Evolutionary conservation across 768 basidiomycete genomes (phyloP).

Genomic region (Cubamyces lactineus): DNA sequence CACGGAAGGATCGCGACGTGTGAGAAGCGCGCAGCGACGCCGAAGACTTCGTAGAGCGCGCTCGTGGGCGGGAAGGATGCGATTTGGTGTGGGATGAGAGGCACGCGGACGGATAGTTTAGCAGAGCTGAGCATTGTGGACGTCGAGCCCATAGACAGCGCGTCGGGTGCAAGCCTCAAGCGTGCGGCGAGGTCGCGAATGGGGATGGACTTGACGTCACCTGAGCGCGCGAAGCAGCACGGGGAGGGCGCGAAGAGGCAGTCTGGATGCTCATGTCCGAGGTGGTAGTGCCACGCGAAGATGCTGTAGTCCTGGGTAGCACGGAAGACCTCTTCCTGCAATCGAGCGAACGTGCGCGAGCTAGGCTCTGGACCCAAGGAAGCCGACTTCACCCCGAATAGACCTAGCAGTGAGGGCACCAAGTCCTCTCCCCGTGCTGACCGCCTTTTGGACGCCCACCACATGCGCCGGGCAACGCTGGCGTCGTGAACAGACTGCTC

Average conservation of each 20-base stretch:
- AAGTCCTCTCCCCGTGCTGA: background rate
- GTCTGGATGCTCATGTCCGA: background rate
- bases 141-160: background rate
- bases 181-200: background rate
- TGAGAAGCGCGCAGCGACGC: conserved; percentile 6
- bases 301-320: background rate
- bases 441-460: conserved; percentile 10
- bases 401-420: conserved; percentile 10
- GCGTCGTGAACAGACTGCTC: background rate
- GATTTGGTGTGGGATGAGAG: conserved; percentile 4
- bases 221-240: conserved; percentile 2
- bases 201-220: background rate
- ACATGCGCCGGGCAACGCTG: conserved; percentile 11
- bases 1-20: conserved; percentile 1
- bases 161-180: background rate
- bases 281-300: conserved; percentile 7
- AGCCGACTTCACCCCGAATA: conserved; percentile 8
- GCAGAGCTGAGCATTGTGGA: background rate
- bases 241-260: background rate
- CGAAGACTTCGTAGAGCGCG: conserved; percentile 10
- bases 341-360: background rate
- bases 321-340: conserved; percentile 12
- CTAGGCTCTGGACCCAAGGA: background rate
- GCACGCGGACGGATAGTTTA: background rate
- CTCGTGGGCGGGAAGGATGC: background rate